A percentile compares a stretch with the other conserved stretches of the same genome.
phyloP scores from a whole-genome alignment of 306 rosid species.

The Carpinus viminea region DNA sequence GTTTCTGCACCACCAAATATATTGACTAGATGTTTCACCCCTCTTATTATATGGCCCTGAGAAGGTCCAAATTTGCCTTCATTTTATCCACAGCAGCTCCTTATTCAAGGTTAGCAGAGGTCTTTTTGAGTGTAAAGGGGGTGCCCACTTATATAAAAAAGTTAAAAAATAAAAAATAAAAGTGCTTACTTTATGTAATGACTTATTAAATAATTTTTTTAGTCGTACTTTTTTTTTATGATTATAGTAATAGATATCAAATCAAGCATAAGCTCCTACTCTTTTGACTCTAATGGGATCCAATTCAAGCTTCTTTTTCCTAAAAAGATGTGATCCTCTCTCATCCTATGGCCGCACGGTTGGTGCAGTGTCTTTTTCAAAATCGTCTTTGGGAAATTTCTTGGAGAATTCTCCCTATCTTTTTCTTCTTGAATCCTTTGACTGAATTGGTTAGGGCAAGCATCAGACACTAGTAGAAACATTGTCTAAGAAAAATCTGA shows the following conservation, averaged over 20 bases:
- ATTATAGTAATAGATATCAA: conserved; percentile 34
- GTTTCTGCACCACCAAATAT: conserved; percentile 13
- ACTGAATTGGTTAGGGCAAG: background rate
- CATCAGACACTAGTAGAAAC: background rate
- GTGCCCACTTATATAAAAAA: background rate
- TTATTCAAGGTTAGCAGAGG: background rate
- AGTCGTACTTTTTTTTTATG: background rate
- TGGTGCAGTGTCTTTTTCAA: conserved; percentile 29
- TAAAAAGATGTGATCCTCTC: conserved; percentile 44
- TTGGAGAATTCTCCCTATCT: background rate
- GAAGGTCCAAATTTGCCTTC: background rate
- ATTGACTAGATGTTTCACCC: conserved; percentile 17
- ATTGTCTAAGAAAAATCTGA: conserved; percentile 1
- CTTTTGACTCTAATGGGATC: conserved; percentile 49
- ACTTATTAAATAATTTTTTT: background rate
- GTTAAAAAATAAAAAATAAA: background rate
- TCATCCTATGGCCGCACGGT: conserved; percentile 37
- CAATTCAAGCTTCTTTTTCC: conserved; percentile 33
- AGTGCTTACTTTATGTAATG: background rate
- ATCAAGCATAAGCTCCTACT: conserved; percentile 27
- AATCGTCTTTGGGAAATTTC: conserved; percentile 9
- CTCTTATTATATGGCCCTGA: background rate
- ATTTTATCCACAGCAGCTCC: background rate
- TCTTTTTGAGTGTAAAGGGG: background rate
- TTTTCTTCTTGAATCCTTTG: background rate